Base-by-base conservation (phyloP, 2,329 filamentous ascomycete genomes). In the Stagonosporopsis chrysanthemi region DNA sequence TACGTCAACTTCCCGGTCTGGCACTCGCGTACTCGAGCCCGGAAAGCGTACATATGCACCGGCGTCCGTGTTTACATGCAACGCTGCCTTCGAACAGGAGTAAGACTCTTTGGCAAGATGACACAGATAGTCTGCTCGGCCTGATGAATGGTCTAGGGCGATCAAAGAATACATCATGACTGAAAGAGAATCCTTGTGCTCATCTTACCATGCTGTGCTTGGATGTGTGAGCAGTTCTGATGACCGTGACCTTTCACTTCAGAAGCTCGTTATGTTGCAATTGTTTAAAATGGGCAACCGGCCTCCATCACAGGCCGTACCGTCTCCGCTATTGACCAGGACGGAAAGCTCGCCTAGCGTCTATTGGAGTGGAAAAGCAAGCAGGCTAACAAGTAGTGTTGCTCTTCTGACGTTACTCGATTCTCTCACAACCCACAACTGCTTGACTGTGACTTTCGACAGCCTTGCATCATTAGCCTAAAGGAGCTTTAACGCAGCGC, bases 1-100 rank as follows among this genome's bases (percentile, higher is more conserved):
- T 35, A 55, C 42, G 57, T 49, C 49, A 55, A 50, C 49, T 42
- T 50, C 43, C 43, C 52, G 38, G 36, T 59, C 50, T 41, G 58
- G 52, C 43, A 33, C 54, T 39, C 35, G 39, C 14, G 40, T 52
- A 49, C 44, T 44, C 39, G 39, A 52, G 49, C 40, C 22, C 12
- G 24, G 33, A 36, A 33, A 42, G 33, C 26, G 35, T 28, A 28
- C 28, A n/a, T 29, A 40, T 40, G 35, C 43, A 48, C 48, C 28
- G 23, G 43, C 43, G 12, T 41, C 41, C 39, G 52, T 50, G 33
- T n/a, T 43, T 36, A 24, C 26, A 46, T 28, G 35, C 31, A 40
- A 56, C 28, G 23, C 43, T 28, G 41, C 39, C 38, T 45, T 12
- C 28, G 28, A 26, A 22, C 19, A 46, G 28, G 33, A 42, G 46